Conservation (phyloP, 805 yeast species). For the Tetrapisispora phaffii region DNA sequence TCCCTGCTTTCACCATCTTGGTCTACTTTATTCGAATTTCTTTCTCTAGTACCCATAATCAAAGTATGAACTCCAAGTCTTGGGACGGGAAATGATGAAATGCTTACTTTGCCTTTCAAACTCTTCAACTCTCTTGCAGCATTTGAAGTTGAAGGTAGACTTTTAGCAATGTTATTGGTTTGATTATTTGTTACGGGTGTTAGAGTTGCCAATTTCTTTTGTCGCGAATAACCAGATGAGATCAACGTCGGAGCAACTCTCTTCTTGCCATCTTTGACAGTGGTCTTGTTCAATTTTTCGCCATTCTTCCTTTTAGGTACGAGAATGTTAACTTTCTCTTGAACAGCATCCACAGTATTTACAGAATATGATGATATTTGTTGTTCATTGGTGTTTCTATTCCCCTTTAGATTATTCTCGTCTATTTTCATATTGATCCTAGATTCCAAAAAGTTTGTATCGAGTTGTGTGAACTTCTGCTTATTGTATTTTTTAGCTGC, state of each 20-base stretch:
- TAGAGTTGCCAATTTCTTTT: conserved; percentile 2
- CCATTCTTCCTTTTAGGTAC: conserved; percentile 25
- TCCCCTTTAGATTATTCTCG: neutral
- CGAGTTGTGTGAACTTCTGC: neutral
- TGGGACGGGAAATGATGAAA: conserved; percentile 45
- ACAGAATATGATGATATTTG: neutral
- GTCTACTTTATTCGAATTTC: conserved; percentile 23
- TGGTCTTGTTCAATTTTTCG: conserved; percentile 35
- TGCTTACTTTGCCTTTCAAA: conserved; percentile 28
- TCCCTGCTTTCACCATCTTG: conserved; percentile 8
- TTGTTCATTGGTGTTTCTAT: neutral
- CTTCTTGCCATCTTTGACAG: conserved; percentile 68
- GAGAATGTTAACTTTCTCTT: conserved; percentile 14
- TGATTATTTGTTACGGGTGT: neutral
- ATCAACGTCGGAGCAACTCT: conserved; percentile 63
- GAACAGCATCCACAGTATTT: neutral
- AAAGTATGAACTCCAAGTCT: conserved; percentile 54
- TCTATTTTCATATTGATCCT: conserved; percentile 1
- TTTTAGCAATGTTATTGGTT: neutral
- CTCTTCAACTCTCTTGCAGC: conserved; percentile 5
- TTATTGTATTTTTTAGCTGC: conserved; percentile 36
- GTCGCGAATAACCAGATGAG: conserved; percentile 33
- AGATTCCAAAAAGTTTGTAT: conserved; percentile 7
- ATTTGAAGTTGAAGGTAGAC: neutral
- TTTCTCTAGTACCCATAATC: conserved; percentile 46